These are phyloP conservation scores for Penicillium macrosclerotiorum DNA, from an alignment of 495 filamentous ascomycete genomes.

Conservation along the genomic window DNA sequence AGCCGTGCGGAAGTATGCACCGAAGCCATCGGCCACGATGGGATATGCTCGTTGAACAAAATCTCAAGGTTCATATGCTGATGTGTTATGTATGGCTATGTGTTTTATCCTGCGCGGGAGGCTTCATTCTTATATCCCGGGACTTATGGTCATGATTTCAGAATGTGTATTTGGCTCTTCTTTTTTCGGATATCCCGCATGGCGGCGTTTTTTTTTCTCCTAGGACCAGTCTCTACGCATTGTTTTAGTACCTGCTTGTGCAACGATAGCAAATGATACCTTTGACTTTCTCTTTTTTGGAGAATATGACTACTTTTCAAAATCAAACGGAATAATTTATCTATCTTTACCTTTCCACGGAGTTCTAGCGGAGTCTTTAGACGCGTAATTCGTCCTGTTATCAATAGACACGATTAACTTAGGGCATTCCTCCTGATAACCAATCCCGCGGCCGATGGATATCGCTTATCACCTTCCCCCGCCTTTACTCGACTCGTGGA, in stretches of 20 bases:
- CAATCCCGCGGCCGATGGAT: background rate
- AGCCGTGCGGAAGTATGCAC: constrained; percentile 26
- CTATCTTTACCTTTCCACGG: no score
- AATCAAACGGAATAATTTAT: no score
- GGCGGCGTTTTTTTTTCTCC: constrained; percentile 19
- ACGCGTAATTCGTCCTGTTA: no score
- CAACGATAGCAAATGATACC: constrained; percentile 12
- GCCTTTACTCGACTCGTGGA: constrained; percentile 1
- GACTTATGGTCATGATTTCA: constrained; percentile 11
- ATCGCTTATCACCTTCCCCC: constrained; percentile 11
- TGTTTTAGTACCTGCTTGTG: constrained; percentile 9
- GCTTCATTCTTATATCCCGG: constrained; percentile 1
- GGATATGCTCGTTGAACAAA: constrained; percentile 33
- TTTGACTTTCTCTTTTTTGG: background rate
- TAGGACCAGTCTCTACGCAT: background rate
- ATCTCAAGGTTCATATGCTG: background rate
- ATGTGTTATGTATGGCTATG: constrained; percentile 12
- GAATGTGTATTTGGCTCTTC: constrained; percentile 9
- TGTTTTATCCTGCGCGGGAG: constrained; percentile 1
- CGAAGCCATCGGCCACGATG: constrained; percentile 22
- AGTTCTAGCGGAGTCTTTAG: no score
- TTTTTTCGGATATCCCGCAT: constrained; percentile 22
- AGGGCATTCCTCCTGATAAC: background rate
- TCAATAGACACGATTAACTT: background rate
- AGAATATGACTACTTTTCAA: background rate